Evolutionary conservation across 805 yeast species (phyloP).

Genomic region (Myxozyma neglecta): DNA sequence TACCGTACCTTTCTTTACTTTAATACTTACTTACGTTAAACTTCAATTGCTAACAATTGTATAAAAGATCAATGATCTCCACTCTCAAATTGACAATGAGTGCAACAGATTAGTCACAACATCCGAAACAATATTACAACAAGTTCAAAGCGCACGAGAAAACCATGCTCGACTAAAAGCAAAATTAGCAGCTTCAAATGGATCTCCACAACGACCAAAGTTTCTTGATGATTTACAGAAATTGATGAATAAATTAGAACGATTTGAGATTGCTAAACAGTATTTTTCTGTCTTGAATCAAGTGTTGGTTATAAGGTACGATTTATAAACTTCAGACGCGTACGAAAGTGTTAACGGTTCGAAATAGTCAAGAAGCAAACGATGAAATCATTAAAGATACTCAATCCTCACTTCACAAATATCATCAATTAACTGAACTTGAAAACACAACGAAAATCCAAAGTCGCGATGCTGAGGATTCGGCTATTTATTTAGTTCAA

Average conservation of each 20-base stretch:
- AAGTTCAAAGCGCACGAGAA: neutral
- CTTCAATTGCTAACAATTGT: neutral
- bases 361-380: conserved; percentile 11
- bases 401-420: conserved; percentile 3
- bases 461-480: conserved; percentile 18
- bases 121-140: conserved; percentile 7
- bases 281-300: conserved; percentile 11
- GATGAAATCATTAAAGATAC: conserved; percentile 1
- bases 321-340: neutral
- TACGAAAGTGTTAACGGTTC: neutral
- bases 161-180: conserved; percentile 9
- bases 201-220: conserved; percentile 2
- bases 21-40: neutral
- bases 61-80: conserved; percentile 12
- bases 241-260: conserved; percentile 8
- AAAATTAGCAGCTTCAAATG: conserved; percentile 2
- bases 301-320: conserved; percentile 13
- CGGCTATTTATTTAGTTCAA: conserved; percentile 17
- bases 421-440: neutral
- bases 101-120: neutral
- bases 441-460: neutral
- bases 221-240: conserved; percentile 13
- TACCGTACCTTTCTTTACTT: neutral
- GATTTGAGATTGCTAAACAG: conserved; percentile 14
- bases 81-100: conserved; percentile 10